Evolutionary conservation across 345 rosid genomes (phyloP).

Genomic region (Pistacia integerrima): DNA sequence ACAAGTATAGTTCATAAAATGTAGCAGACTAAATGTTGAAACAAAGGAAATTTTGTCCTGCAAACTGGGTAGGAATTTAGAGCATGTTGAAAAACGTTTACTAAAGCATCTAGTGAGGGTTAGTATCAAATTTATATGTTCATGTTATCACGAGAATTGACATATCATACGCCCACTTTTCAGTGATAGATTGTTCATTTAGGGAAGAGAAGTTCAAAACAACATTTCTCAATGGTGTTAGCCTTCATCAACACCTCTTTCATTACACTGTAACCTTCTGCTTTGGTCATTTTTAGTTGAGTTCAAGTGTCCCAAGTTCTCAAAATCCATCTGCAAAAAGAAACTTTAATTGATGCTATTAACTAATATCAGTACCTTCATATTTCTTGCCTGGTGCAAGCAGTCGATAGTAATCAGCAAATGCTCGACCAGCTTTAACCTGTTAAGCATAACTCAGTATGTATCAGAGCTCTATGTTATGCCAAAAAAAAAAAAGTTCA

Average conservation of each 20-base stretch:
- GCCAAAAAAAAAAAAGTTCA: background rate
- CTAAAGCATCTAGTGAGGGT: background rate
- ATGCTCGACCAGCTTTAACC: constrained; percentile 64
- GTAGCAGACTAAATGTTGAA: too few species aligned
- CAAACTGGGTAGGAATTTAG: too few species aligned
- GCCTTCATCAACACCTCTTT: background rate
- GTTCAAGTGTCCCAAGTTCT: background rate
- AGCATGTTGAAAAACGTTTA: background rate
- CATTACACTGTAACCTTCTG: background rate
- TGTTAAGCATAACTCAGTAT: constrained; percentile 28
- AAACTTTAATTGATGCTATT: background rate
- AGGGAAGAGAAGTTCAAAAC: background rate
- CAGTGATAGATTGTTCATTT: background rate
- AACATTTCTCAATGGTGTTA: background rate
- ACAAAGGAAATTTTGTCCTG: too few species aligned
- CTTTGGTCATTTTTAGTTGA: background rate
- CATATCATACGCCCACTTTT: background rate
- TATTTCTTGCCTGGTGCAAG: constrained; percentile 69
- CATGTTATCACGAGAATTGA: background rate
- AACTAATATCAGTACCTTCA: constrained; percentile 56
- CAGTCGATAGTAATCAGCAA: constrained; percentile 79
- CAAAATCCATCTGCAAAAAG: background rate
- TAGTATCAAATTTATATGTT: background rate
- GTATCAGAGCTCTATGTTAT: constrained; percentile 4
- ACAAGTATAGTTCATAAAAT: too few species aligned